Percentiles rank a stretch among this genome's conserved stretches.
These are phyloP conservation scores for Yamadazyma kitorensis DNA, from an alignment of 805 yeast species.

Conservation along the genomic window DNA sequence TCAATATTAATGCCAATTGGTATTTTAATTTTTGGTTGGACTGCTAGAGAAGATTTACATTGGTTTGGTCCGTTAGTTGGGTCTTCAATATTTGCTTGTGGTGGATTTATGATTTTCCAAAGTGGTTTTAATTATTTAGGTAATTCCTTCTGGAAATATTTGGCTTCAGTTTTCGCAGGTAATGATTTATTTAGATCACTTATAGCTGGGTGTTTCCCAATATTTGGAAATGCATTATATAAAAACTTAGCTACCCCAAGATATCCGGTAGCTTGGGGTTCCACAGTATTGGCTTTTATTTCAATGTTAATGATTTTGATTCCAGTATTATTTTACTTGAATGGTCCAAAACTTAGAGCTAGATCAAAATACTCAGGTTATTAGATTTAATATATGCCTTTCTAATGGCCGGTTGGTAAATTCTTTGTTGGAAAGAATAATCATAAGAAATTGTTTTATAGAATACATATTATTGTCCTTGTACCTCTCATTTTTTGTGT, in stretches of 20 bases:
- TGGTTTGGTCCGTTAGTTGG: constrained; percentile 51
- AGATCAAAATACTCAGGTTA: constrained; percentile 35
- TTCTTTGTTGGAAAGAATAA: too few relatives aligned
- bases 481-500: too few relatives aligned
- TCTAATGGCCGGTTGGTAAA: too few relatives aligned
- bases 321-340: constrained; percentile 42
- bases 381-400: too few relatives aligned
- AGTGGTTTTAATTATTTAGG: constrained; percentile 47
- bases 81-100: constrained; percentile 33
- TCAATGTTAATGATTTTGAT: constrained; percentile 40
- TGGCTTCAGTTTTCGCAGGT: constrained; percentile 58
- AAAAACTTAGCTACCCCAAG: constrained; percentile 43
- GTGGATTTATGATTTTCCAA: constrained; percentile 48
- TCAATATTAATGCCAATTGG: constrained; percentile 39
- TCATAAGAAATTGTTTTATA: too few relatives aligned
- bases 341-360: constrained; percentile 40
- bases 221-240: constrained; percentile 61
- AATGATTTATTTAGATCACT: constrained; percentile 45
- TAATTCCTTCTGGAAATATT: constrained; percentile 43
- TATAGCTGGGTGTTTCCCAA: constrained; percentile 59
- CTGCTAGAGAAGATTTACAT: constrained; percentile 34
- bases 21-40: constrained; percentile 50
- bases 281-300: constrained; percentile 40
- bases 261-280: constrained; percentile 59
- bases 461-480: too few relatives aligned